Evolutionary conservation across 805 yeast species (phyloP).

Genomic region (Saccharomycopsis sp.): DNA sequence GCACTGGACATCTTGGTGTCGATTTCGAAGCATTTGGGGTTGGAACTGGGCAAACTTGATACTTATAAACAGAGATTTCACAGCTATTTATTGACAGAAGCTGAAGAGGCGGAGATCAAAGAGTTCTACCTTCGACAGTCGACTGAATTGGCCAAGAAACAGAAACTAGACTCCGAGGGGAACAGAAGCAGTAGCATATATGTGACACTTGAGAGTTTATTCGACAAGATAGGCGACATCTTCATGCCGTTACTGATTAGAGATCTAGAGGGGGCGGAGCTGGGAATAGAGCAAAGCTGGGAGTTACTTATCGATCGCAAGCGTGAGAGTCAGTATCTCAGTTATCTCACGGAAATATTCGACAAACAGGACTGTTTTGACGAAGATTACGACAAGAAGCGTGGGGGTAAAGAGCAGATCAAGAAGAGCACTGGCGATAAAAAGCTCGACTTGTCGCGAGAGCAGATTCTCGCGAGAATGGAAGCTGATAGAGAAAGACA

Average conservation of each 20-base stretch:
- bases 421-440: background rate
- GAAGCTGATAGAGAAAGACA: constrained; percentile 92
- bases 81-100: constrained; percentile 8
- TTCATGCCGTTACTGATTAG: background rate
- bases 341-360: background rate
- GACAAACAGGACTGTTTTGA: background rate
- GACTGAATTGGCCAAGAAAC: background rate
- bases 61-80: constrained; percentile 1
- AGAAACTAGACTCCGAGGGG: background rate
- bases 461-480: constrained; percentile 69
- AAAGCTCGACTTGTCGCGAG: constrained; percentile 27
- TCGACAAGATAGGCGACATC: background rate
- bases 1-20: constrained; percentile 5
- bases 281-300: constrained; percentile 39
- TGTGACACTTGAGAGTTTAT: background rate
- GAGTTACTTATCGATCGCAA: constrained; percentile 39
- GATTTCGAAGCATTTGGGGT: constrained; percentile 7
- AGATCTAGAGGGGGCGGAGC: constrained; percentile 13
- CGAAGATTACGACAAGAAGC: constrained; percentile 11
- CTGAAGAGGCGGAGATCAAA: constrained; percentile 15
- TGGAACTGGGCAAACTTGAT: background rate
- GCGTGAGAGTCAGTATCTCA: constrained; percentile 41
- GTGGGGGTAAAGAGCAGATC: background rate
- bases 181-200: background rate
- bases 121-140: background rate